These are phyloP conservation scores for Oropetium thomaeum DNA, from an alignment of 176 grass and related monocot species.

Conservation along the genomic window DNA sequence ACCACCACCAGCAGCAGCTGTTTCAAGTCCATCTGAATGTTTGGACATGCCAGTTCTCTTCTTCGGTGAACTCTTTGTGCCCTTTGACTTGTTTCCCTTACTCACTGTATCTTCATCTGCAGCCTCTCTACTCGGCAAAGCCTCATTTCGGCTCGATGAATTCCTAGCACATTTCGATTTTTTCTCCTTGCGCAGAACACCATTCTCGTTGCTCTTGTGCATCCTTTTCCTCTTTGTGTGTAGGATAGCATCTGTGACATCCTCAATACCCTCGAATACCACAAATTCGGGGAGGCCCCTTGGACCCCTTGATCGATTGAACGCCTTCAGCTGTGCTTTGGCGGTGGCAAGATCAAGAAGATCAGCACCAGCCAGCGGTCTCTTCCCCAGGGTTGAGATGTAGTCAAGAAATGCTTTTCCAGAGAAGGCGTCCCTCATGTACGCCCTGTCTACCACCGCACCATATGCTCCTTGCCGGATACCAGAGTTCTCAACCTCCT, in stretches of 20 bases:
- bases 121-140: not conserved
- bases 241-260: not conserved
- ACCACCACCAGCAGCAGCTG: slow-evolving; percentile 3
- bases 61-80: slow-evolving; percentile 8
- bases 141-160: slow-evolving; percentile 2
- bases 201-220: slow-evolving; percentile 12
- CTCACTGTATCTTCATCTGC: slow-evolving; percentile 7
- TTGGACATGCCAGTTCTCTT: slow-evolving; percentile 28
- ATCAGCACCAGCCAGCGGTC: slow-evolving; percentile 38
- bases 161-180: not conserved
- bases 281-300: slow-evolving; percentile 60
- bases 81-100: slow-evolving; percentile 22
- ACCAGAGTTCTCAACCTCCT: slow-evolving; percentile 64
- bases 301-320: slow-evolving; percentile 53
- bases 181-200: slow-evolving; percentile 34
- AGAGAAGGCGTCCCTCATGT: slow-evolving; percentile 53
- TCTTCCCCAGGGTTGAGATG: slow-evolving; percentile 49
- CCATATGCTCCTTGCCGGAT: slow-evolving; percentile 43
- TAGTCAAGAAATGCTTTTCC: slow-evolving; percentile 50
- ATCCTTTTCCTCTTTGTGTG: slow-evolving; percentile 31
- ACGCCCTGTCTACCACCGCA: slow-evolving; percentile 33
- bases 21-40: slow-evolving; percentile 24
- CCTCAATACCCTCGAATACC: slow-evolving; percentile 36
- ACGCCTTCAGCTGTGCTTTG: slow-evolving; percentile 66
- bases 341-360: slow-evolving; percentile 60